Percentiles rank a stretch among this genome's conserved stretches.
These are phyloP conservation scores for Coccinonectria pachysandricola DNA, from an alignment of 2,329 filamentous ascomycete species.

Conservation along the genomic window DNA sequence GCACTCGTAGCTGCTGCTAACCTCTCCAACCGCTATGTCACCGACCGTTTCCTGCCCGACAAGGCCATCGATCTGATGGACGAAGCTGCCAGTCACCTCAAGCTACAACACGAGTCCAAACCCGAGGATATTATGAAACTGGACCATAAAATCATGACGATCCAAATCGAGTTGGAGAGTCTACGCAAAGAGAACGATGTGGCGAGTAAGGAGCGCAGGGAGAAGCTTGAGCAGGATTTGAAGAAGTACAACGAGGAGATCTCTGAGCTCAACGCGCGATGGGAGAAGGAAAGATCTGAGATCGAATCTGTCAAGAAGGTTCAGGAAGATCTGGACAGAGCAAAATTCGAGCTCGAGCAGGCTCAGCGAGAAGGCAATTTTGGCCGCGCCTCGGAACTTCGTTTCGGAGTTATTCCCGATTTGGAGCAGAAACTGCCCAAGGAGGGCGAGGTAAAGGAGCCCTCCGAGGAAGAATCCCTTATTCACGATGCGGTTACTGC, in stretches of 20 bases:
- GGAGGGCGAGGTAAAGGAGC: constrained; percentile 45
- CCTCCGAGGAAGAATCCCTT: constrained; percentile 41
- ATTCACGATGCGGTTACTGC: constrained; percentile 92
- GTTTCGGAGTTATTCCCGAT: constrained; percentile 76
- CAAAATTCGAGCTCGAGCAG: constrained; percentile 74
- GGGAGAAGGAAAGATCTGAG: constrained; percentile 82
- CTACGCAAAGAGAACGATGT: constrained; percentile 89
- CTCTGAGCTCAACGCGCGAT: constrained; percentile 63
- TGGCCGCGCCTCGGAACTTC: constrained; percentile 77
- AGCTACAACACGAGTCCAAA: constrained; percentile 92
- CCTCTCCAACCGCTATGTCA: constrained; percentile 92
- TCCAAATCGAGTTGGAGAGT: constrained; percentile 93
- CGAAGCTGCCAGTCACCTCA: constrained; percentile 81
- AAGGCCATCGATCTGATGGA: constrained; percentile 97
- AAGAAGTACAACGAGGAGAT: constrained; percentile 70
- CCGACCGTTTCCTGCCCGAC: constrained; percentile 88
- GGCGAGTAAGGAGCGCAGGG: constrained; percentile 74
- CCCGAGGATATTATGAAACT: constrained; percentile 88
- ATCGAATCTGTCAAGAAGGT: constrained; percentile 80
- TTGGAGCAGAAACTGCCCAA: constrained; percentile 71
- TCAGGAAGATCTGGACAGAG: constrained; percentile 80
- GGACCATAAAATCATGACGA: constrained; percentile 91
- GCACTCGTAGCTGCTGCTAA: constrained; percentile 86
- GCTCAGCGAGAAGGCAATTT: constrained; percentile 85
- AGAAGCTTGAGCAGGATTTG: constrained; percentile 71